These are phyloP conservation scores for Pseudonitzschia multistriata DNA, from an alignment of 108 stramenopile genomes.

Conservation along the genomic window DNA sequence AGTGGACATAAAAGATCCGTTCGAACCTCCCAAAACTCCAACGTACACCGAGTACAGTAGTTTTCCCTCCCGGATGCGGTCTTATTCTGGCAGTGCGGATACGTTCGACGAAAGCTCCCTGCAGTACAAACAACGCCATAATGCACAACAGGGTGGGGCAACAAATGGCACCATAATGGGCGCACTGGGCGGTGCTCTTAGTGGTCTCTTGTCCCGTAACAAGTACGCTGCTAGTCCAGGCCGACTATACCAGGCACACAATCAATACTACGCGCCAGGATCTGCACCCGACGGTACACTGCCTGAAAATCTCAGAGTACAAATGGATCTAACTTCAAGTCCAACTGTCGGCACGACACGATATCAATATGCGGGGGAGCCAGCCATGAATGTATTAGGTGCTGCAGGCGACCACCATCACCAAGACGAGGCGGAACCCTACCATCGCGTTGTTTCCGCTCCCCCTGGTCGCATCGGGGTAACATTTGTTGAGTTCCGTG, in stretches of 20 bases:
- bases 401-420: not conserved
- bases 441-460: conserved; percentile 80
- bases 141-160: conserved; percentile 19
- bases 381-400: not conserved
- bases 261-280: not conserved
- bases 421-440: conserved; percentile 47
- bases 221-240: conserved; percentile 33
- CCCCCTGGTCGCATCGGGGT: conserved; percentile 86
- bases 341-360: conserved; percentile 1
- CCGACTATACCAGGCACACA: not conserved
- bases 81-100: conserved; percentile 18
- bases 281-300: not conserved
- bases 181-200: conserved; percentile 78
- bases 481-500: conserved; percentile 80
- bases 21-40: conserved; percentile 12
- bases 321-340: conserved; percentile 25
- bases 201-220: conserved; percentile 63
- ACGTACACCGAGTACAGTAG: conserved; percentile 20
- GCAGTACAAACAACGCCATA: conserved; percentile 7
- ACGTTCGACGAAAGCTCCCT: conserved; percentile 17
- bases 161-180: conserved; percentile 49
- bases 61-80: conserved; percentile 19
- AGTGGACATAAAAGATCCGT: not conserved
- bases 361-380: conserved; percentile 3
- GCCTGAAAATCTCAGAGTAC: conserved; percentile 21